Evolutionary conservation across 208 protist species (phyloP), one percentile per base, ranked within the genome.

Genomic region (Crithidia sp.): DNA sequence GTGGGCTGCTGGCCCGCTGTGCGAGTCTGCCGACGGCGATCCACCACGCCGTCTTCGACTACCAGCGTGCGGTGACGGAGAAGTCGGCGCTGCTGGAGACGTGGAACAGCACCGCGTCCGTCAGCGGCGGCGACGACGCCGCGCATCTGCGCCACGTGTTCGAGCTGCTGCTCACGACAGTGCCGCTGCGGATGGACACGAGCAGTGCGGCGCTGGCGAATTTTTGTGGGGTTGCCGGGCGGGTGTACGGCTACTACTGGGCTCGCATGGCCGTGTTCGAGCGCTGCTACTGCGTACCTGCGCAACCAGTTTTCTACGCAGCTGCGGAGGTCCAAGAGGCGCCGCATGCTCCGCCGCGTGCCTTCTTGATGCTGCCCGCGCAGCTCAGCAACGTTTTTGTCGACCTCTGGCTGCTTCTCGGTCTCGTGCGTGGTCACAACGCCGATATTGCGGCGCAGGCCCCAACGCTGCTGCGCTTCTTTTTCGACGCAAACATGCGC

Each of bases 181-280:
- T 45, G 50, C 59, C 60, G 16, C 50, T 17, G 7, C n/a, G 28
- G 43, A 55, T 5, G 12, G 56, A 66, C 17, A 36, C 39, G 13
- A 52, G 47, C 37, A 58, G 63, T 16, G 52, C 19, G 39, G 63
- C 47, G 63, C 50, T 53, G 28, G 41, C 41, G 43, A 17, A 44
- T 13, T 73, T 79, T 50, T 52, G 52, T 4, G 49, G 44, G 36
- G 61, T 44, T 6, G 54, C 56, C 36, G 69, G 62, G 19, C 47
- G 17, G 49, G 50, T 71, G 0, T 17, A 66, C 59, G 17, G 61
- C 44, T 79, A 71, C 67, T 79, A 74, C 67, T 79, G 67, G 67
- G 56, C 49, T 13, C 74, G 74, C 45, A 79, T 79, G 74, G 36
- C 58, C 7, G 37, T 79, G 6, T 74, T 74, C 36, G 74, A 79